A percentile compares a stretch with the other conserved stretches of the same genome.
These are phyloP conservation scores for Leccinum ochraceum DNA, from an alignment of 768 basidiomycete species.

Conservation along the genomic window DNA sequence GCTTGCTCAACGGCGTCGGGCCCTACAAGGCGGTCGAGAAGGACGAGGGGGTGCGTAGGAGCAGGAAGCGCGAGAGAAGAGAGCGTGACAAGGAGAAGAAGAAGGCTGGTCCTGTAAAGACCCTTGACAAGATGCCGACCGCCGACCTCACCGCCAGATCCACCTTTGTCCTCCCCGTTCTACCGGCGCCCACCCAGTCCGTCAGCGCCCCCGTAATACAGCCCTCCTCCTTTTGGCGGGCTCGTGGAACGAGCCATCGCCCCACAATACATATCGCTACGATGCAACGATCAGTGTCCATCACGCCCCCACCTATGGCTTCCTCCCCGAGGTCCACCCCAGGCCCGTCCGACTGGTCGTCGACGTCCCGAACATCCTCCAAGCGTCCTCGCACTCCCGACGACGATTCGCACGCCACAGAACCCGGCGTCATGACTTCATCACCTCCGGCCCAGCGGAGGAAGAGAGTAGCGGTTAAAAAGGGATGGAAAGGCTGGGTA, in stretches of 20 bases:
- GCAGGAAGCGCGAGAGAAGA: conserved; percentile 49
- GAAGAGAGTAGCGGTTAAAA: conserved; percentile 64
- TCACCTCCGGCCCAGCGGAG: conserved; percentile 46
- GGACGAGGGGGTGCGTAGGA: conserved; percentile 56
- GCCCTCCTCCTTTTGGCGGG: conserved; percentile 62
- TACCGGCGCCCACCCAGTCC: conserved; percentile 21
- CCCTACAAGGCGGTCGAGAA: conserved; percentile 64
- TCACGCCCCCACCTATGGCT: conserved; percentile 69
- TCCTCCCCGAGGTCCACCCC: conserved; percentile 75
- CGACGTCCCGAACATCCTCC: conserved; percentile 75
- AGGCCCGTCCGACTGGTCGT: conserved; percentile 71
- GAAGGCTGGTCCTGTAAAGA: conserved; percentile 38
- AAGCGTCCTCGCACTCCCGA: conserved; percentile 77
- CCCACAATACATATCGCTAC: conserved; percentile 74
- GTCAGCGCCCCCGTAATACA: conserved; percentile 33
- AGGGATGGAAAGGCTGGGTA: conserved; percentile 92
- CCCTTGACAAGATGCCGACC: conserved; percentile 36
- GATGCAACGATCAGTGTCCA: conserved; percentile 68
- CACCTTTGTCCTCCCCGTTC: conserved; percentile 21
- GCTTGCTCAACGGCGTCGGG: conserved; percentile 73
- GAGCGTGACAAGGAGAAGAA: conserved; percentile 54
- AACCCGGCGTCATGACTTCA: conserved; percentile 23
- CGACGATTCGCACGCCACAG: conserved; percentile 49
- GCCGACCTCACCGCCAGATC: conserved; percentile 16
- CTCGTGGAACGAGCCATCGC: conserved; percentile 40